Evolutionary conservation across 1,284 basidiomycete genomes (phyloP).

Genomic region (Leccinum holopus): DNA sequence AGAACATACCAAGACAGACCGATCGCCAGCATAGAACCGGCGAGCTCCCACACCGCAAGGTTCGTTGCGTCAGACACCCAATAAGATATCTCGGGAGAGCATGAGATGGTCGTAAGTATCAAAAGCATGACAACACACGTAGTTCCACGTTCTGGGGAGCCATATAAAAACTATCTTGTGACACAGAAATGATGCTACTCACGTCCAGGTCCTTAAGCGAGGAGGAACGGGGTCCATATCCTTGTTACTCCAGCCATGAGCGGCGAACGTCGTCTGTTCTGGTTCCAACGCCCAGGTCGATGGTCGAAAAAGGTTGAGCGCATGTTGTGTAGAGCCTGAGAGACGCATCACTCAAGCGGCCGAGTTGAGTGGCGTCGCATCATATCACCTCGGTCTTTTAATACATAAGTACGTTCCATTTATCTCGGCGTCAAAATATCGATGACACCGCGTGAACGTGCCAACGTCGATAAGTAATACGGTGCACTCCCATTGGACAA

Average conservation of each 20-base stretch:
- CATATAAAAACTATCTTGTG: not conserved
- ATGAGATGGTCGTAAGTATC: slow-evolving; percentile 3
- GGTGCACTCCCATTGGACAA: not conserved
- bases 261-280: slow-evolving; percentile 52
- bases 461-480: not conserved
- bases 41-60: slow-evolving; percentile 45
- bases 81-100: slow-evolving; percentile 26
- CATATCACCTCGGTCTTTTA: not conserved
- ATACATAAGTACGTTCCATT: not conserved
- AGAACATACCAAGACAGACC: slow-evolving; percentile 50
- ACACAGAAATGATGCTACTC: slow-evolving; percentile 11
- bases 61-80: slow-evolving; percentile 46
- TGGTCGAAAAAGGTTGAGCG: slow-evolving; percentile 26
- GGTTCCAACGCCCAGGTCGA: slow-evolving; percentile 48
- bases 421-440: not conserved
- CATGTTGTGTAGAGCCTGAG: slow-evolving; percentile 8
- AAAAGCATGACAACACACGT: slow-evolving; percentile 19
- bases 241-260: slow-evolving; percentile 64
- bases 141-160: slow-evolving; percentile 26
- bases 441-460: not conserved
- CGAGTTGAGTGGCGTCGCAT: not conserved
- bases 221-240: slow-evolving; percentile 78
- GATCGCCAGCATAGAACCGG: slow-evolving; percentile 50
- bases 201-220: slow-evolving; percentile 58
- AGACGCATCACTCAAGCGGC: slow-evolving; percentile 15